phyloP scores from a whole-genome alignment of 2,329 filamentous ascomycete species.

The Ophidiomyces ophidiicola region DNA sequence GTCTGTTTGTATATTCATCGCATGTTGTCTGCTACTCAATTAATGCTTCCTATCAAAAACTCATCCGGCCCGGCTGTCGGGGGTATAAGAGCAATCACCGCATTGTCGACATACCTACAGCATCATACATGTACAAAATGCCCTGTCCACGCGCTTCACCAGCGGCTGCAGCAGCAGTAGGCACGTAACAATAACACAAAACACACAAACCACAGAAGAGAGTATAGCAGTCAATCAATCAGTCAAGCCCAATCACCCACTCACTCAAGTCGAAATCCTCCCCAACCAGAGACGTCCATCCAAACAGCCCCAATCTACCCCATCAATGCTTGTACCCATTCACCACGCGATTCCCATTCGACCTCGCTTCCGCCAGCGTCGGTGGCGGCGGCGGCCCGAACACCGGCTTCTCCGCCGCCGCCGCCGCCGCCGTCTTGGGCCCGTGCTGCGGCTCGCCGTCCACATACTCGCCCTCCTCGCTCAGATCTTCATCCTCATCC shows the following conservation, averaged over 20 bases:
- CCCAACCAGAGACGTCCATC: neutral
- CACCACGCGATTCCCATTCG: conserved; percentile 35
- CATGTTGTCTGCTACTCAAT: too few relatives aligned
- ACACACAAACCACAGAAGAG: too few relatives aligned
- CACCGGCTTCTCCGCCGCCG: conserved; percentile 31
- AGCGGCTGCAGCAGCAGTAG: too few relatives aligned
- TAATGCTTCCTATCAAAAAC: too few relatives aligned
- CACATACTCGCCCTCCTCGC: conserved; percentile 49
- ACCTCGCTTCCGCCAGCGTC: conserved; percentile 35
- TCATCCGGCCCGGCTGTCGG: too few relatives aligned
- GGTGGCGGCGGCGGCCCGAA: conserved; percentile 42
- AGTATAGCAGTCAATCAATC: too few relatives aligned
- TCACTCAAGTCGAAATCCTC: neutral
- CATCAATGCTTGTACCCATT: conserved; percentile 32
- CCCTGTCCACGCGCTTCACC: too few relatives aligned
- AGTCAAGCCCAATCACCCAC: too few relatives aligned
- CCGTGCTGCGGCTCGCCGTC: conserved; percentile 52
- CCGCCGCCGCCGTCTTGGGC: conserved; percentile 25
- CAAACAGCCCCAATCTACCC: neutral
- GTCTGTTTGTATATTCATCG: neutral
- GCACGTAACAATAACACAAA: too few relatives aligned
- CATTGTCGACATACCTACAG: too few relatives aligned
- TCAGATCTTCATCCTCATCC: conserved; percentile 50
- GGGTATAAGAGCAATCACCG: too few relatives aligned
- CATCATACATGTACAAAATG: conserved; percentile 11